These are phyloP conservation scores for Carex scoparia DNA, from an alignment of 176 grass and related monocot species.

Conservation along the genomic window DNA sequence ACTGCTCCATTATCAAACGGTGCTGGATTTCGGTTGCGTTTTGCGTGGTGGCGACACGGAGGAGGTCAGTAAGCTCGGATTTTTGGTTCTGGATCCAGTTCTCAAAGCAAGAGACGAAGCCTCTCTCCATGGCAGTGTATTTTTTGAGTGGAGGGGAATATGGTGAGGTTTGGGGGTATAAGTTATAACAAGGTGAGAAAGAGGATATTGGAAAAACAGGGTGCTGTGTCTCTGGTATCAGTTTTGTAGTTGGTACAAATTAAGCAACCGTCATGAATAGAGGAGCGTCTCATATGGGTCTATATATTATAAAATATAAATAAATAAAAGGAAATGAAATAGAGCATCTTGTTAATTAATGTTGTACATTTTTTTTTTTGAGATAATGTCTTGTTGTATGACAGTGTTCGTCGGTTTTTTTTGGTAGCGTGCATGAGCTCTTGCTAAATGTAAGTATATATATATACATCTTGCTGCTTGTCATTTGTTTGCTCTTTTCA, in stretches of 20 bases:
- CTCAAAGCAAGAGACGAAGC: constrained; percentile 34
- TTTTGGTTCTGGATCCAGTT: constrained; percentile 45
- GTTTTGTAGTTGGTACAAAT: neutral
- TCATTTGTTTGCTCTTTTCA: too few species aligned
- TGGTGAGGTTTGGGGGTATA: neutral
- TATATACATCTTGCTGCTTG: too few species aligned
- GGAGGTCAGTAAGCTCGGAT: constrained; percentile 35
- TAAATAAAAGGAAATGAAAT: too few species aligned
- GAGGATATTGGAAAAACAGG: constrained; percentile 1
- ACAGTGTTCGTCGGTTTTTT: neutral
- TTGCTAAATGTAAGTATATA: neutral
- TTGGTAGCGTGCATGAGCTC: neutral
- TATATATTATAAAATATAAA: too few species aligned
- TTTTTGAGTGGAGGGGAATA: neutral
- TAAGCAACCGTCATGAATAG: neutral
- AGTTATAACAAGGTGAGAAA: neutral
- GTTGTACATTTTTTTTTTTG: neutral
- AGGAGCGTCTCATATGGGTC: neutral
- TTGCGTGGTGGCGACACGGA: constrained; percentile 9
- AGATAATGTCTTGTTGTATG: neutral
- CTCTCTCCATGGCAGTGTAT: neutral
- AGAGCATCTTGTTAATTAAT: too few species aligned
- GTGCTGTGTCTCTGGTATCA: neutral
- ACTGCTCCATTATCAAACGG: constrained; percentile 28
- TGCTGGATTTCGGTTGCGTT: constrained; percentile 40